Evolutionary conservation across 345 rosid species (phyloP).

Genomic region (Camelina sativa): DNA sequence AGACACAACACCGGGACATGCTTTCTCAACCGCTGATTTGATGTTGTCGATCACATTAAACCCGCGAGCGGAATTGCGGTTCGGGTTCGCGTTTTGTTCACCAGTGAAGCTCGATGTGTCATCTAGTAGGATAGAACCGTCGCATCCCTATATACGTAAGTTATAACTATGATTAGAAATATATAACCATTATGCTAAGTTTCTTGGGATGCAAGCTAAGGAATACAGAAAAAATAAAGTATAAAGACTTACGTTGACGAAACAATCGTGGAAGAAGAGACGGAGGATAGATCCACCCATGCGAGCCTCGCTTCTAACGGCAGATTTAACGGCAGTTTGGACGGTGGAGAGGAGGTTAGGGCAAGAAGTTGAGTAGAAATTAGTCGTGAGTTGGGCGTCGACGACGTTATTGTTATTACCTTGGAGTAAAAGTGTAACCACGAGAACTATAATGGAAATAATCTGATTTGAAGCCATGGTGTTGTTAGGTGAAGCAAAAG

Average conservation of each 20-base stretch:
- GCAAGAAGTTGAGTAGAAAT: slow-evolving; percentile 71
- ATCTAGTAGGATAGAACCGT: slow-evolving; percentile 80
- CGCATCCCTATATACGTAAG: slow-evolving; percentile 62
- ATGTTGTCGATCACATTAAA: slow-evolving; percentile 71
- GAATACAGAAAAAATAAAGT: background rate
- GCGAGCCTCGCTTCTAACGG: slow-evolving; percentile 59
- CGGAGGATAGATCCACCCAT: slow-evolving; percentile 88
- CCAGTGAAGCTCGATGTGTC: slow-evolving; percentile 80
- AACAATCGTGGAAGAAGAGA: slow-evolving; percentile 90
- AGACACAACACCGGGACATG: slow-evolving; percentile 82
- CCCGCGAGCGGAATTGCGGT: slow-evolving; percentile 74
- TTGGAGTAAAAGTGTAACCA: slow-evolving; percentile 40
- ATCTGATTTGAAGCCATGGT: slow-evolving; percentile 41
- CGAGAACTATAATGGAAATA: slow-evolving; percentile 44
- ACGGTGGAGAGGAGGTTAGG: slow-evolving; percentile 60
- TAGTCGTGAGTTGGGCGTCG: slow-evolving; percentile 71
- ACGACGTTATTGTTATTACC: slow-evolving; percentile 40
- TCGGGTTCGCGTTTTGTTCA: slow-evolving; percentile 76
- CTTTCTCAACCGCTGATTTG: slow-evolving; percentile 74
- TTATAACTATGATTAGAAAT: slow-evolving; percentile 7
- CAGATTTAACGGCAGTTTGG: slow-evolving; percentile 53
- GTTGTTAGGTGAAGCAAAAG: slow-evolving; percentile 1
- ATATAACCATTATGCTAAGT: background rate
- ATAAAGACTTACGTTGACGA: slow-evolving; percentile 67
- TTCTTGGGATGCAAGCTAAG: slow-evolving; percentile 25